These are phyloP conservation scores for Pleodorina starrii DNA, from an alignment of 139 green algal genomes.

Conservation along the genomic window DNA sequence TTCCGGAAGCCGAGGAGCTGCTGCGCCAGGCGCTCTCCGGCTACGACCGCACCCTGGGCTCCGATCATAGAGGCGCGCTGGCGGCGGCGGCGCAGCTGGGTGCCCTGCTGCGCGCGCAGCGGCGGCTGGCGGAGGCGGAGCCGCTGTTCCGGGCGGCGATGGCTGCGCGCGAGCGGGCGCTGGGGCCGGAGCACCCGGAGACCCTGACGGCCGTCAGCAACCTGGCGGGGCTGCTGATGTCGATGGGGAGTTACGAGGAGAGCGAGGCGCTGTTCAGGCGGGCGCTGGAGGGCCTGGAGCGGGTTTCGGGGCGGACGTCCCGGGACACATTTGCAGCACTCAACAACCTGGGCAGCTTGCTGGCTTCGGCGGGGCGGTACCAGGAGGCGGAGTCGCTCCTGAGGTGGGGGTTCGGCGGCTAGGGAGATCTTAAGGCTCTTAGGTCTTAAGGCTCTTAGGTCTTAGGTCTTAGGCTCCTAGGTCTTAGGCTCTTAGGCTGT, in stretches of 20 bases:
- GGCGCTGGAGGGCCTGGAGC: not conserved
- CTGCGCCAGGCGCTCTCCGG: not conserved
- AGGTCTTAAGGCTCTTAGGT: too few relatives aligned
- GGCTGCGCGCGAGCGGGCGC: not conserved
- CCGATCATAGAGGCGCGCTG: not conserved
- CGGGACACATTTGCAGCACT: not conserved
- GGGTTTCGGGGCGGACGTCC: not conserved
- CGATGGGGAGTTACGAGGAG: not conserved
- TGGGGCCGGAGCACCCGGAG: not conserved
- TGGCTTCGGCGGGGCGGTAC: not conserved
- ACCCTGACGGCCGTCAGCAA: not conserved
- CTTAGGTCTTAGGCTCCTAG: too few relatives aligned
- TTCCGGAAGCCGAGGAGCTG: not conserved
- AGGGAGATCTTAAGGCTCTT: too few relatives aligned
- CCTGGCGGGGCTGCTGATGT: constrained; percentile 11
- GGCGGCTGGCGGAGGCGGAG: not conserved
- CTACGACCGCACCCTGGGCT: not conserved
- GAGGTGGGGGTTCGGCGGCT: too few relatives aligned
- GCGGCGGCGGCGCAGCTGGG: not conserved
- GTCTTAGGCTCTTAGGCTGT: too few relatives aligned
- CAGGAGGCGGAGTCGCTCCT: not conserved
- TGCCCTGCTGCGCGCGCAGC: not conserved
- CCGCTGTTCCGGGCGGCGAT: not conserved
- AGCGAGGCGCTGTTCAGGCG: not conserved
- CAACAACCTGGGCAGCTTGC: not conserved